Percentiles rank a stretch among this genome's conserved stretches.
Evolutionary conservation across 306 rosid genomes (phyloP).

Genomic region (Trifolium repens): DNA sequence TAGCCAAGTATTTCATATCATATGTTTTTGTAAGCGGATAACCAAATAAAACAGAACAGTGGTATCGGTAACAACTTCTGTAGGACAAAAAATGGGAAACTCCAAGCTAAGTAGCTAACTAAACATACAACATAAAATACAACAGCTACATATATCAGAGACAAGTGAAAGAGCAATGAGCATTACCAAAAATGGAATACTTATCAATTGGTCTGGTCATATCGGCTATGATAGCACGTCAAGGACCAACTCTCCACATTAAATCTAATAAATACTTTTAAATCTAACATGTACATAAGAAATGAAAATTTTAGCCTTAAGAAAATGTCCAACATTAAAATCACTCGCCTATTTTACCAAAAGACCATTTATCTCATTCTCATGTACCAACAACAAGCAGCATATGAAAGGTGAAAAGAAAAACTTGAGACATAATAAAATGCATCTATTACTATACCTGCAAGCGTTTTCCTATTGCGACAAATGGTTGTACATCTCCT

Average conservation of each 20-base stretch:
- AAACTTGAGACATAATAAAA: slow-evolving; percentile 37
- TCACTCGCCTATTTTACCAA: not conserved
- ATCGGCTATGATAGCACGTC: not conserved
- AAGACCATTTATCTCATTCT: not conserved
- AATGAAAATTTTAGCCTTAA: not conserved
- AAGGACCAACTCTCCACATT: slow-evolving; percentile 2
- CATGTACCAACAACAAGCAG: slow-evolving; percentile 23
- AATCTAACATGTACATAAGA: not conserved
- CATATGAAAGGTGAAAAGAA: slow-evolving; percentile 3
- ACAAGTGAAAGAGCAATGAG: not conserved
- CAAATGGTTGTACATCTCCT: slow-evolving; percentile 97
- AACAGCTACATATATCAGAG: not conserved
- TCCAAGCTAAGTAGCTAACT: slow-evolving; percentile 7
- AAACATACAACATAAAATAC: slow-evolving; percentile 21
- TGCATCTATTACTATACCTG: slow-evolving; percentile 59
- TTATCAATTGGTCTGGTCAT: slow-evolving; percentile 3
- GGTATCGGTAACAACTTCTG: not conserved
- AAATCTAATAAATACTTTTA: not conserved
- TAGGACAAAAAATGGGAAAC: slow-evolving; percentile 7
- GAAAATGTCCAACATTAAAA: slow-evolving; percentile 5
- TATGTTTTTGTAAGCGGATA: slow-evolving; percentile 18
- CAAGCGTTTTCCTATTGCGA: slow-evolving; percentile 93
- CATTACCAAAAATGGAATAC: slow-evolving; percentile 4
- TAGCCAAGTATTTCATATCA: not conserved
- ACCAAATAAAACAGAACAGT: slow-evolving; percentile 11